These are phyloP conservation scores for Arthrobotrys iridis DNA, from an alignment of 2,329 filamentous ascomycete species.

Conservation along the genomic window DNA sequence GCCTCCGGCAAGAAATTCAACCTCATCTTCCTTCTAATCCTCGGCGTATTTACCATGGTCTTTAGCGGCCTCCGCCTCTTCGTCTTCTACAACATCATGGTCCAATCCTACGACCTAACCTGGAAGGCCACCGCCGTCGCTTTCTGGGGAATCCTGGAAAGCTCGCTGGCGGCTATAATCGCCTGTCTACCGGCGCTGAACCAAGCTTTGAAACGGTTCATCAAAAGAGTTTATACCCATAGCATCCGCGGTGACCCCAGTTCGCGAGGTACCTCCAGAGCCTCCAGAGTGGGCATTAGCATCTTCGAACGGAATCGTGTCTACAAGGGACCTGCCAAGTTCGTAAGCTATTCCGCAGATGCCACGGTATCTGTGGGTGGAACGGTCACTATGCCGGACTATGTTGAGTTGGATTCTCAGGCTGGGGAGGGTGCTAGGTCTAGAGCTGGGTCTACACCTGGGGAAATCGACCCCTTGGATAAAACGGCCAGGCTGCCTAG, in stretches of 20 bases:
- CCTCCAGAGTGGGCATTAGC: constrained; percentile 2
- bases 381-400: constrained; percentile 4
- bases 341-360: constrained; percentile 47
- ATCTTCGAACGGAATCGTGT: constrained; percentile 39
- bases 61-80: constrained; percentile 33
- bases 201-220: constrained; percentile 22
- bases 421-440: neutral
- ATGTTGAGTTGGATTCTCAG: constrained; percentile 29
- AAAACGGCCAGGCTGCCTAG: neutral
- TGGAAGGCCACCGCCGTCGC: constrained; percentile 40
- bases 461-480: neutral
- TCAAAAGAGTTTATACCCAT: constrained; percentile 6
- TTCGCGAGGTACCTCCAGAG: neutral
- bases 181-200: constrained; percentile 50
- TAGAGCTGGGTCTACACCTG: neutral
- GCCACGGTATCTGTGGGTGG: constrained; percentile 26
- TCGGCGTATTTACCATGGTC: constrained; percentile 44
- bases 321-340: constrained; percentile 42
- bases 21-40: constrained; percentile 25
- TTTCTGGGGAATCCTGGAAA: constrained; percentile 47
- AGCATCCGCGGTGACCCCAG: neutral
- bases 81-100: constrained; percentile 41
- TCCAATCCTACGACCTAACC: constrained; percentile 36
- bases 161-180: constrained; percentile 34
- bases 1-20: constrained; percentile 46